Percentiles rank a stretch among this genome's conserved stretches.
Conservation (phyloP, 2,329 filamentous ascomycete genomes). For the Leptographium flavum region DNA sequence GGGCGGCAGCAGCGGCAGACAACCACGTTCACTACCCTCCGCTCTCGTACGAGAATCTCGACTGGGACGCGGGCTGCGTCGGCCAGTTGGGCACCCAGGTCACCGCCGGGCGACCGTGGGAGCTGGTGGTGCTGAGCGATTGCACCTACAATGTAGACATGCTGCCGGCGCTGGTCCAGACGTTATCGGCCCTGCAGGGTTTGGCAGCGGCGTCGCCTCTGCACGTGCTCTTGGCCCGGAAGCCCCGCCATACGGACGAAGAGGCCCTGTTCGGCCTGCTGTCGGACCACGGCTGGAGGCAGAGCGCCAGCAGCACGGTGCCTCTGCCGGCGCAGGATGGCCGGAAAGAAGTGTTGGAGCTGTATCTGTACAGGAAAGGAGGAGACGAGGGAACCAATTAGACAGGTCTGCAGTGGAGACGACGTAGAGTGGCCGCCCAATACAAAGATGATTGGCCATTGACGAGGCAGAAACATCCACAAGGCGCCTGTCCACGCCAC, state of each 20-base stretch:
- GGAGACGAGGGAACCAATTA: no score
- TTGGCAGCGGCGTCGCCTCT: constrained; percentile 12
- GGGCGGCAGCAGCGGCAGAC: not conserved
- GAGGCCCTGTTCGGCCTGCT: constrained; percentile 32
- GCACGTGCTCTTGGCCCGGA: constrained; percentile 39
- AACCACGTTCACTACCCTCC: no score
- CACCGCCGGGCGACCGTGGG: constrained; percentile 26
- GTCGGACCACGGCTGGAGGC: constrained; percentile 28
- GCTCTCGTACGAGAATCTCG: constrained; percentile 35
- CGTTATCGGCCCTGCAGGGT: constrained; percentile 33
- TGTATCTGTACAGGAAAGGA: constrained; percentile 34
- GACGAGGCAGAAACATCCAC: no score
- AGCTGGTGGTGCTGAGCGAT: constrained; percentile 41
- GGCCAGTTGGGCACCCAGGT: constrained; percentile 29
- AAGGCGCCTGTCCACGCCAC: no score
- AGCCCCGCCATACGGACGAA: constrained; percentile 41
- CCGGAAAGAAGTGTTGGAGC: constrained; percentile 31
- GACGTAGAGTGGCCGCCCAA: no score
- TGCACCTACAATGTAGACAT: constrained; percentile 48
- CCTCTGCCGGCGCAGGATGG: constrained; percentile 30
- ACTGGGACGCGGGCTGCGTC: constrained; percentile 37
- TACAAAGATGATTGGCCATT: no score
- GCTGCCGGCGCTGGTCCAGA: constrained; percentile 37
- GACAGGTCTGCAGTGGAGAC: no score
- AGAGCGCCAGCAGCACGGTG: constrained; percentile 25